phyloP scores from a whole-genome alignment of 169 alveolate species.

The Plasmodium ovale region DNA sequence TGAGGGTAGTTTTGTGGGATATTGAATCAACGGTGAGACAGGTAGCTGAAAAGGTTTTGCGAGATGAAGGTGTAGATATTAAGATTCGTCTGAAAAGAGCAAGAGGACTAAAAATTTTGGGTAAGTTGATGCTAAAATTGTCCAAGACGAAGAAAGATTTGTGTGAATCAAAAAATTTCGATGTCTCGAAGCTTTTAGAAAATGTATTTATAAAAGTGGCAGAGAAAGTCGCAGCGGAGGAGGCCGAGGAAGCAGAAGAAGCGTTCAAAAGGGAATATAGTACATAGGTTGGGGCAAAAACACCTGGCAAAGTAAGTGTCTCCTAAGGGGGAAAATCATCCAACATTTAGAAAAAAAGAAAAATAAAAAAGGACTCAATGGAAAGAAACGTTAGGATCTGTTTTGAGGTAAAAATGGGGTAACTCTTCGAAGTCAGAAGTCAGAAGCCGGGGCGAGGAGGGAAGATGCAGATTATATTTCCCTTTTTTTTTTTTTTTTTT shows the following conservation, averaged over 20 bases:
- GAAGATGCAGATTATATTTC: too few relatives aligned
- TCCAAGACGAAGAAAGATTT: slow-evolving; percentile 68
- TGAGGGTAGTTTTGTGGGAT: slow-evolving; percentile 82
- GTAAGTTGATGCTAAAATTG: slow-evolving; percentile 78
- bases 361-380: too few relatives aligned
- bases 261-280: too few relatives aligned
- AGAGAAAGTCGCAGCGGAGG: slow-evolving; percentile 29
- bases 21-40: slow-evolving; percentile 82
- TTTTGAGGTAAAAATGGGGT: too few relatives aligned
- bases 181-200: slow-evolving; percentile 69
- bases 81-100: slow-evolving; percentile 81
- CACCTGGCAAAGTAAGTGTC: too few relatives aligned
- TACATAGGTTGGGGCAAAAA: too few relatives aligned
- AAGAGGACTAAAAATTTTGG: slow-evolving; percentile 72
- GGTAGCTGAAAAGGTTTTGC: slow-evolving; percentile 82
- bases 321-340: too few relatives aligned
- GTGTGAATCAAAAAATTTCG: slow-evolving; percentile 53
- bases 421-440: too few relatives aligned
- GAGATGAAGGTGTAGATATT: slow-evolving; percentile 78
- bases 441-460: too few relatives aligned
- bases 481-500: too few relatives aligned
- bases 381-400: too few relatives aligned
- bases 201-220: slow-evolving; percentile 75
- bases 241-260: slow-evolving; percentile 6
- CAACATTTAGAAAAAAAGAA: too few relatives aligned